These are phyloP conservation scores for Cladosporium oxysporum DNA, from an alignment of 2,329 filamentous ascomycete species.

Conservation along the genomic window DNA sequence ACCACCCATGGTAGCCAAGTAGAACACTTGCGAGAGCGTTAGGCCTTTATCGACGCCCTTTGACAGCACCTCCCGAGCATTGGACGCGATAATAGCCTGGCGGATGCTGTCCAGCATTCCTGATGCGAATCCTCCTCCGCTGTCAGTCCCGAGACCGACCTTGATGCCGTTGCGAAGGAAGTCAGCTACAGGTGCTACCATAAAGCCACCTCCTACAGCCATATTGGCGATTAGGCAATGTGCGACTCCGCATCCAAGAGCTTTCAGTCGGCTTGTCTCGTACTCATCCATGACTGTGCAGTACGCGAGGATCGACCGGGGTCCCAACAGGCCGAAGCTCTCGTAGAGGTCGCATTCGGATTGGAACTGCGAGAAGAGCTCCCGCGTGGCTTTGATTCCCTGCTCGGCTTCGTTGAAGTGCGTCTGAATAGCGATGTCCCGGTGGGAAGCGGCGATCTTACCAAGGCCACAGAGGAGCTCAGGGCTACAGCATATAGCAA, in stretches of 20 bases:
- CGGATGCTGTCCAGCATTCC: slow-evolving; percentile 62
- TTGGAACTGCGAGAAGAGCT: slow-evolving; percentile 51
- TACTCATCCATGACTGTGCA: slow-evolving; percentile 63
- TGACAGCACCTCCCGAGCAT: slow-evolving; percentile 50
- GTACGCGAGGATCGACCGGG: slow-evolving; percentile 64
- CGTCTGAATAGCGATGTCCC: slow-evolving; percentile 62
- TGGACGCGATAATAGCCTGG: slow-evolving; percentile 11
- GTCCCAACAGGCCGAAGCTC: slow-evolving; percentile 55
- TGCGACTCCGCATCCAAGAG: slow-evolving; percentile 59
- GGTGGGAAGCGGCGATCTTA: slow-evolving; percentile 46
- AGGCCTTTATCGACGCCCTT: slow-evolving; percentile 46
- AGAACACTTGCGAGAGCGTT: slow-evolving; percentile 47
- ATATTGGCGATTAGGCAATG: slow-evolving; percentile 68
- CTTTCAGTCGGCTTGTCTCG: slow-evolving; percentile 53
- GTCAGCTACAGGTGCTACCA: slow-evolving; percentile 51
- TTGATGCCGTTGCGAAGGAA: slow-evolving; percentile 61
- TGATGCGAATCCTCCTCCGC: slow-evolving; percentile 62
- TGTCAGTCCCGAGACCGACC: slow-evolving; percentile 67
- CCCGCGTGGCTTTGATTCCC: slow-evolving; percentile 58
- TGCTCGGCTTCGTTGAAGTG: slow-evolving; percentile 67
- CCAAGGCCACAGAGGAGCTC: slow-evolving; percentile 59
- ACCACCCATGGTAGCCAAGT: slow-evolving; percentile 62
- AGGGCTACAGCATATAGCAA: slow-evolving; percentile 61
- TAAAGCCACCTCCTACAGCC: slow-evolving; percentile 61
- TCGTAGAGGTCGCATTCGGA: slow-evolving; percentile 61